Conservation (phyloP, 176 grass and related monocot species). For the Areca catechu region DNA sequence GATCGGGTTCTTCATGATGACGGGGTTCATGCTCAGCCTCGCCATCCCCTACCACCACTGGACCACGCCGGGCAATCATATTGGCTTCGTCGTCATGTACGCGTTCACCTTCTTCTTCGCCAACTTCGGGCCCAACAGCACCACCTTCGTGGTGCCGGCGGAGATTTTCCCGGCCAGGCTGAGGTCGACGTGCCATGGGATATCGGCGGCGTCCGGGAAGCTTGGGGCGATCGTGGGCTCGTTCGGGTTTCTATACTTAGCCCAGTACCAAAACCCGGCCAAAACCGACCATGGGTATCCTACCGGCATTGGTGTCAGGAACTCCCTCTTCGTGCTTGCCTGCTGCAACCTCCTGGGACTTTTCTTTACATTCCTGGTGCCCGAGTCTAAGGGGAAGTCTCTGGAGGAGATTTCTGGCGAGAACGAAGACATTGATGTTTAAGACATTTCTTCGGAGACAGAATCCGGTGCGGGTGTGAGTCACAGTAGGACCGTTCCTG, state of each 20-base stretch:
- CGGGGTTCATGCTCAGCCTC: slow-evolving; percentile 44
- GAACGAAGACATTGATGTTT: slow-evolving; percentile 16
- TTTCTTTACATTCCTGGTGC: slow-evolving; percentile 43
- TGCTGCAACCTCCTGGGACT: slow-evolving; percentile 34
- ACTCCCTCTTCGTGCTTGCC: slow-evolving; percentile 40
- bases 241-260: slow-evolving; percentile 33
- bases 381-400: slow-evolving; percentile 47
- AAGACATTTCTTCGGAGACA: too few species aligned
- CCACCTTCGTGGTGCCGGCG: slow-evolving; percentile 43
- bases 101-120: slow-evolving; percentile 60
- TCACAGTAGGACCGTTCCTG: too few species aligned
- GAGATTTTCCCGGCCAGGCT: slow-evolving; percentile 54
- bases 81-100: slow-evolving; percentile 47
- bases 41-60: slow-evolving; percentile 45
- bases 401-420: slow-evolving; percentile 54
- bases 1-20: slow-evolving; percentile 49
- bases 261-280: slow-evolving; percentile 18
- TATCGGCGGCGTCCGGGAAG: slow-evolving; percentile 40
- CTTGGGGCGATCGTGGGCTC: slow-evolving; percentile 25
- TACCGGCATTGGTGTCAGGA: slow-evolving; percentile 13
- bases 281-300: neutral
- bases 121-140: slow-evolving; percentile 59
- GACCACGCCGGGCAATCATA: slow-evolving; percentile 9
- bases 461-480: too few species aligned
- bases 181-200: slow-evolving; percentile 51